Conservation (phyloP, 1,284 basidiomycete genomes). For the Irpex sp. region DNA sequence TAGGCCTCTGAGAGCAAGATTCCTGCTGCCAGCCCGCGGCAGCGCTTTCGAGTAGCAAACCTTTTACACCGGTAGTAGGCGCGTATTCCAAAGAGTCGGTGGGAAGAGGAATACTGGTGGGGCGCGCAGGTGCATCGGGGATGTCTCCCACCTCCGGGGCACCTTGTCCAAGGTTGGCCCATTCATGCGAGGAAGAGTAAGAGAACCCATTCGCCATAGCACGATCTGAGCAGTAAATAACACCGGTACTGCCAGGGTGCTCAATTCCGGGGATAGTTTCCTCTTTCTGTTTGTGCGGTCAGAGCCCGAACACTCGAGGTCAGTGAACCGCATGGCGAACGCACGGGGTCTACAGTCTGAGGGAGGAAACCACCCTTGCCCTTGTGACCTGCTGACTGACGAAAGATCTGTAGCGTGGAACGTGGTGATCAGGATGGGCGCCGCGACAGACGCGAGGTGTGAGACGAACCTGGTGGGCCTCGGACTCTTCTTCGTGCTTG, state of each 20-base stretch:
- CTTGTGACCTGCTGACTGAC: conserved; percentile 65
- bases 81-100: conserved; percentile 87
- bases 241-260: conserved; percentile 73
- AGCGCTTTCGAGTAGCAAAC: conserved; percentile 32
- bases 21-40: no score
- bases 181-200: conserved; percentile 73
- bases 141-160: conserved; percentile 88
- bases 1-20: no score
- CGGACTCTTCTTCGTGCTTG: conserved; percentile 75
- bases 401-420: conserved; percentile 53
- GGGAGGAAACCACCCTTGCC: conserved; percentile 54
- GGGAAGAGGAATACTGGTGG: conserved; percentile 58
- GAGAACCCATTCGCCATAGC: conserved; percentile 88
- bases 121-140: conserved; percentile 69
- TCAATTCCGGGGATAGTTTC: conserved; percentile 83
- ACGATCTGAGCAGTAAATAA: conserved; percentile 87
- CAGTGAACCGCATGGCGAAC: conserved; percentile 17
- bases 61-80: conserved; percentile 88
- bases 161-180: conserved; percentile 86
- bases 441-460: background rate
- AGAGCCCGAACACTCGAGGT: background rate
- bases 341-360: conserved; percentile 65
- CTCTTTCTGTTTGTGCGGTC: conserved; percentile 48
- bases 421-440: background rate
- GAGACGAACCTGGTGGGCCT: conserved; percentile 71